A percentile compares a stretch with the other conserved stretches of the same genome.
Evolutionary conservation across 345 rosid genomes (phyloP).

Genomic region (Sapria himalayana): DNA sequence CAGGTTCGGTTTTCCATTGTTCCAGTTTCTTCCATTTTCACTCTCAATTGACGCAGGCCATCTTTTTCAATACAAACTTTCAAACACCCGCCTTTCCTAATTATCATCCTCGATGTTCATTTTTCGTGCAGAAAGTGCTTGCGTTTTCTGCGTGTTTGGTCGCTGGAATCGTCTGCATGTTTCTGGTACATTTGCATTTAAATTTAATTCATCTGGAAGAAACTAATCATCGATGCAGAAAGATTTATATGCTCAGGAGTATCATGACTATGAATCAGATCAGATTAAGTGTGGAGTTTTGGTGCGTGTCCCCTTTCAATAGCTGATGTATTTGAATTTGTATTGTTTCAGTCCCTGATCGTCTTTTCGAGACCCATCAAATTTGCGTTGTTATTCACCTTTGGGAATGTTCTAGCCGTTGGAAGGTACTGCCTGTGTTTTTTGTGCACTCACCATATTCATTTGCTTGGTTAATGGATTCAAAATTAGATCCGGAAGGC

Average conservation of each 20-base stretch:
- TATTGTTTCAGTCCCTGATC: constrained; percentile 77
- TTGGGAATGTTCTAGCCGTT: constrained; percentile 73
- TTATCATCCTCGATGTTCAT: constrained; percentile 6
- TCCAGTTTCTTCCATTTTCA: background rate
- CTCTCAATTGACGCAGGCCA: background rate
- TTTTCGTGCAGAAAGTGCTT: constrained; percentile 40
- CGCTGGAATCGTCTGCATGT: constrained; percentile 49
- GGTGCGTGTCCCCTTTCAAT: too few species aligned
- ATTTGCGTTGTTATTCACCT: constrained; percentile 73
- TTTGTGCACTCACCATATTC: too few species aligned
- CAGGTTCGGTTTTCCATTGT: constrained; percentile 25
- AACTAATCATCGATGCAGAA: too few species aligned
- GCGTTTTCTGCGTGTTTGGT: constrained; percentile 46
- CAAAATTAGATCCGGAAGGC: too few species aligned
- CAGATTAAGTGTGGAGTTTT: too few species aligned
- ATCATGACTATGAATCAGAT: too few species aligned
- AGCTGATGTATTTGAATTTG: too few species aligned
- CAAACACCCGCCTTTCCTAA: constrained; percentile 1
- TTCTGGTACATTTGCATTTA: constrained; percentile 66
- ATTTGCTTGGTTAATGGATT: too few species aligned
- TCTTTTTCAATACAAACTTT: background rate
- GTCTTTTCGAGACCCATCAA: constrained; percentile 66
- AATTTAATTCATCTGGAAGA: too few species aligned
- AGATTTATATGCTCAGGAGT: too few species aligned
- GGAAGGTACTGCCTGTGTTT: too few species aligned